Base-by-base conservation (phyloP, 2,329 filamentous ascomycete genomes). In the Calonectria pseudoturangicola region DNA sequence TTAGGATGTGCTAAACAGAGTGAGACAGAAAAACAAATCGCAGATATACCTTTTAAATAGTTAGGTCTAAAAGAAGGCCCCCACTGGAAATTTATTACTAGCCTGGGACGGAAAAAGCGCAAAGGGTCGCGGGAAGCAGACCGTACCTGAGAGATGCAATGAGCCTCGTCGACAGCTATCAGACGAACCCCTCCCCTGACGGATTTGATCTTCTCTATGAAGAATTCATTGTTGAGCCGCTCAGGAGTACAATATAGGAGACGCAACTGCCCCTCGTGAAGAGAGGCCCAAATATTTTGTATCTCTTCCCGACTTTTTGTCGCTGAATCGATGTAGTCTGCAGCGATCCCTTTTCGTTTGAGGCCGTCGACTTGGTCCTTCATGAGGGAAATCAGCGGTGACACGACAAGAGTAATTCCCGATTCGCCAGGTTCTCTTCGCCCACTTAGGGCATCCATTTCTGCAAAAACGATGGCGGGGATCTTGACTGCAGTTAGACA, bases 321-420 rank as follows among this genome's bases (percentile, higher is more conserved):
- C 0, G 89, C 21, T 21, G 21, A 92, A 76, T 92, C 89, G 15
- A 91, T 82, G 9, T 86, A 87, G 2, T 89, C 90, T 15, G 89
- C 90, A 15, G 85, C 77, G 9, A 92, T 86, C 0, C 87, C 87
- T 30, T 86, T 85, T 12, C 83, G 83, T 60, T 85, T 82, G 27
- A 92, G 82, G 2, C 87, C 86, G 74, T 92, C 89, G 0, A 90
- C 89, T 74, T 92, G 90, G 73, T 92, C 89, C 76, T 91, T 91
- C 89, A 91, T 91, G 64, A 91, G 77, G 2, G 89, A 88, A 63
- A 91, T 89, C 4, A 91, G 80, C 0, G 89, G 89, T 0, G 88
- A 91, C 1, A 91, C 87, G 2, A 91, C 88, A 7, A 91, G 84
- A 1, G 88, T 91, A 72, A 91, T 86, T 4, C 89, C 90, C 12